Base-by-base conservation (phyloP, 345 rosid genomes). In the Eucalyptus globulus region DNA sequence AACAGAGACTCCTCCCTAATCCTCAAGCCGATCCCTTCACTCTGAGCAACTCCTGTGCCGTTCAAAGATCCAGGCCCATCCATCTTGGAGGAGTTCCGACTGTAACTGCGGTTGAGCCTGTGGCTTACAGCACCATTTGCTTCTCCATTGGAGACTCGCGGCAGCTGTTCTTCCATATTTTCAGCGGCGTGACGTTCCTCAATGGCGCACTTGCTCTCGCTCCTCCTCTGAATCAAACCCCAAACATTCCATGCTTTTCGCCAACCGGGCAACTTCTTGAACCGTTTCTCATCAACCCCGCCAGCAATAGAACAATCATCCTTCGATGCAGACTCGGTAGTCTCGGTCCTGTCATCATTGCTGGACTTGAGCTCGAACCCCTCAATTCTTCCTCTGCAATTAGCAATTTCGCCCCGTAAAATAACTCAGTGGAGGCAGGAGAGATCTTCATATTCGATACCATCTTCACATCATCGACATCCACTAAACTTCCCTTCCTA, bases 391-490 rank as follows among this genome's bases (percentile, higher is more conserved):
- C 93, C 93, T 95, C 95, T 1, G 95, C 92, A 86, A 94, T 91
- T 67, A 96, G 90, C 92, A 93, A 27, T 94, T 95, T 93, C 49
- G 96, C 96, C 88, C 96, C 95, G 29, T 93, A 91, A 90, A 95
- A 92, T 91, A 94, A 87, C 54, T 94, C 94, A 60, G 92, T 93
- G 26, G 97, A 94, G 47, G 96, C 95, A 81, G 98, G 96, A 37
- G 98, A 94, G 58, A 97, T 95, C 91, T 94, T 95, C 5, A 96
- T 94, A 88, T 95, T 94, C 1, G 95, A 94, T 88, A 91, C 92
- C 50, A 92, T 91, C 89, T 93, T 97, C 90, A 95, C 76, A 89
- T 95, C 98, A 88, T 95, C 98, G 88, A 94, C 92, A 91, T 96
- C 99, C 26, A 90, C 92, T 53, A 94, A 93, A 27, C 92, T 94